Evolutionary conservation across 2,329 filamentous ascomycete species (phyloP).

Genomic region (Aspergillus jensenii): DNA sequence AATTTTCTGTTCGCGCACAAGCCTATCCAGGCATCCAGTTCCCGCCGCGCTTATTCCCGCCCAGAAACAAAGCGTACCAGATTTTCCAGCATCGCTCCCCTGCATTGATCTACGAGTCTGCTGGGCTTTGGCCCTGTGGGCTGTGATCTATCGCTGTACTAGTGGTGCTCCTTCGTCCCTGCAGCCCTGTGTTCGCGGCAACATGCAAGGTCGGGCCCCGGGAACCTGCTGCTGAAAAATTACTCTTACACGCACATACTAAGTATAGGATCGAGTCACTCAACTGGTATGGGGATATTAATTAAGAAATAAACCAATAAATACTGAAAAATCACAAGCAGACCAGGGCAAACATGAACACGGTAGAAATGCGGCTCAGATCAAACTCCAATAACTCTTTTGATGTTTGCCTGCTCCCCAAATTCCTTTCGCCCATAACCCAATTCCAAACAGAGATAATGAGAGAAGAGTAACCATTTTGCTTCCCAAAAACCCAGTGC

Average conservation of each 20-base stretch:
- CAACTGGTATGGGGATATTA: neutral
- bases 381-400: conserved; percentile 27
- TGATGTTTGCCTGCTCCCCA: conserved; percentile 22
- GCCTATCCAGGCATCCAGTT: neutral
- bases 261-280: neutral
- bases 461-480: conserved; percentile 17
- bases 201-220: conserved; percentile 1
- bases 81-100: neutral
- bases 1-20: neutral
- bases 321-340: neutral
- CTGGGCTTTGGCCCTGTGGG: neutral
- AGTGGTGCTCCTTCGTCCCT: neutral
- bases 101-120: neutral
- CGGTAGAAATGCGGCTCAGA: conserved; percentile 17
- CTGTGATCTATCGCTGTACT: neutral
- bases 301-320: neutral
- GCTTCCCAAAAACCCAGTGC: conserved; percentile 15
- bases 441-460: conserved; percentile 8
- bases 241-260: neutral
- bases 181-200: neutral
- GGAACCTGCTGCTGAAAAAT: neutral
- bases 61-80: neutral
- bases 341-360: conserved; percentile 12
- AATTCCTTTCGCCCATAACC: conserved; percentile 19
- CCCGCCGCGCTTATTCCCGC: neutral